A percentile compares a stretch with the other conserved stretches of the same genome.
Evolutionary conservation across 257 asterid species (phyloP).

Genomic region (Avicennia marina): DNA sequence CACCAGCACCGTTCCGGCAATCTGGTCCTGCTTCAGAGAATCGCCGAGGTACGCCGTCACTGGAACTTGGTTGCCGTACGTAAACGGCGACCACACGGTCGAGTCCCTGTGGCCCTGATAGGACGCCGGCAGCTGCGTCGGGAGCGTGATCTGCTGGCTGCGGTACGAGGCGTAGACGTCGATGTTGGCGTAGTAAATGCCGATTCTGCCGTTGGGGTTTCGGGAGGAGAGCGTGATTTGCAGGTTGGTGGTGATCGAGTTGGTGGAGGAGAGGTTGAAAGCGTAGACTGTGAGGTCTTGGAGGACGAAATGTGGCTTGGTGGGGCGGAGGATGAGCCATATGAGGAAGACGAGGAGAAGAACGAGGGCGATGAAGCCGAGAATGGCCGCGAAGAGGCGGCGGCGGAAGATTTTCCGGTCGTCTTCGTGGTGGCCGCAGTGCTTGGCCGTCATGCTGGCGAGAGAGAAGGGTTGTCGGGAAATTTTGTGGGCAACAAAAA

Average conservation of each 20-base stretch:
- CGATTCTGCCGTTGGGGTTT: slow-evolving; percentile 52
- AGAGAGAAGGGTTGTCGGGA: not conserved
- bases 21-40: slow-evolving; percentile 33
- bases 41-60: slow-evolving; percentile 40
- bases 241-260: slow-evolving; percentile 17
- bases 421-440: slow-evolving; percentile 52
- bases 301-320: slow-evolving; percentile 64
- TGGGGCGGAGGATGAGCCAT: slow-evolving; percentile 64
- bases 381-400: slow-evolving; percentile 19
- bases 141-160: slow-evolving; percentile 57
- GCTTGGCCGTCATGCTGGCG: slow-evolving; percentile 39
- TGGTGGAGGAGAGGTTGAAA: slow-evolving; percentile 44
- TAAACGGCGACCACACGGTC: slow-evolving; percentile 57
- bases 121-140: slow-evolving; percentile 37
- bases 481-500: no score
- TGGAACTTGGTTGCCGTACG: slow-evolving; percentile 48
- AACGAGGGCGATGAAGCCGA: slow-evolving; percentile 21
- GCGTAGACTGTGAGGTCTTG: slow-evolving; percentile 64
- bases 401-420: slow-evolving; percentile 25
- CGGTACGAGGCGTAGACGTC: slow-evolving; percentile 54
- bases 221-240: slow-evolving; percentile 56
- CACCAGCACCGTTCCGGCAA: slow-evolving; percentile 43
- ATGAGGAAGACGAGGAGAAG: slow-evolving; percentile 48
- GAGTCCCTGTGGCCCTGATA: slow-evolving; percentile 67
- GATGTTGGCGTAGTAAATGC: slow-evolving; percentile 51